Conservation (phyloP, 495 filamentous ascomycete species). For the Daldinia decipiens region DNA sequence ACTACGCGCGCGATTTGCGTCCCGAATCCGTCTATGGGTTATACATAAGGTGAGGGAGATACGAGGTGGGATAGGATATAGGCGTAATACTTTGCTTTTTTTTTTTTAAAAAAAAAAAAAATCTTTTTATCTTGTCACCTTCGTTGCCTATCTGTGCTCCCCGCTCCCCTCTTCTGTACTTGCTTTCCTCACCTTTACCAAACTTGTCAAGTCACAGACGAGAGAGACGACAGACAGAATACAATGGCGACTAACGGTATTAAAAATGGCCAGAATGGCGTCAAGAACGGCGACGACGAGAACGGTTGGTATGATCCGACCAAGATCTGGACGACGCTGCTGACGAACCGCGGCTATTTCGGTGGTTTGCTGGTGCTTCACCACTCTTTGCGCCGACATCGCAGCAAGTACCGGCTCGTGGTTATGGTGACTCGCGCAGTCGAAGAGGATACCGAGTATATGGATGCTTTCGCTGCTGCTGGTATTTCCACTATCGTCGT, state of each 20-base stretch:
- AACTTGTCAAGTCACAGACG: neutral
- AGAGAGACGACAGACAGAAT: slow-evolving; percentile 1
- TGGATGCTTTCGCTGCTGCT: slow-evolving; percentile 53
- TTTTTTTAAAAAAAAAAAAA: too few relatives aligned
- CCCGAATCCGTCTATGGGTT: slow-evolving; percentile 31
- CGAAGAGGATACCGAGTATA: slow-evolving; percentile 52
- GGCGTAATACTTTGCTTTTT: slow-evolving; percentile 7
- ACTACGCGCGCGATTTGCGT: slow-evolving; percentile 12
- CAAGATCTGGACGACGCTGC: slow-evolving; percentile 56
- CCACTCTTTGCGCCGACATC: slow-evolving; percentile 50
- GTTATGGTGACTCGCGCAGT: slow-evolving; percentile 55
- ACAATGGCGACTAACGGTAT: slow-evolving; percentile 33
- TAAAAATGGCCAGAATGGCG: slow-evolving; percentile 1
- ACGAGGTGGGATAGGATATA: slow-evolving; percentile 6
- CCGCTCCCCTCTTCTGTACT: slow-evolving; percentile 1
- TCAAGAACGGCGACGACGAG: slow-evolving; percentile 25
- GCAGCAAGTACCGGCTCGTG: slow-evolving; percentile 52
- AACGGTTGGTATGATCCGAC: slow-evolving; percentile 45
- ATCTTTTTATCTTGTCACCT: neutral
- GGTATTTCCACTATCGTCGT: slow-evolving; percentile 55
- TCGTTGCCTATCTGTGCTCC: slow-evolving; percentile 11
- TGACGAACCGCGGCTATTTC: slow-evolving; percentile 55
- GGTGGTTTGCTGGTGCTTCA: slow-evolving; percentile 53
- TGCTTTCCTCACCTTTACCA: neutral
- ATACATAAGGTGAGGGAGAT: slow-evolving; percentile 15